Conservation (phyloP, 345 rosid genomes). For the Ceriops decandra region DNA sequence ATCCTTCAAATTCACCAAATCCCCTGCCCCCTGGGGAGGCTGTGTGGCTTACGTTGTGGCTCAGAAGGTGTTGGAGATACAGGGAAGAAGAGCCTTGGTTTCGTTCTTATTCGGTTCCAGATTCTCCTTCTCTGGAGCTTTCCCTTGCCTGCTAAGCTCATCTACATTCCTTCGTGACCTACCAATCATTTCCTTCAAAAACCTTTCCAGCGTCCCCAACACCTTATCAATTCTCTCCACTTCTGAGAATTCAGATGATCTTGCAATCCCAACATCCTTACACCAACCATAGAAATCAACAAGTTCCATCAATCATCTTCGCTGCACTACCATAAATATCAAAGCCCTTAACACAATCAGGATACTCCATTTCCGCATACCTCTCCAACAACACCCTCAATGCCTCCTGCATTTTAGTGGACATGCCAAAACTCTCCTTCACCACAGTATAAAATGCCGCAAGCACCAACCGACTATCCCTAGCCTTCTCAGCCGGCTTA, state of each 20-base stretch:
- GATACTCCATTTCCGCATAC: constrained; percentile 26
- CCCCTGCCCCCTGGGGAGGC: constrained; percentile 13
- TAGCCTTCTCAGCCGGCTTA: constrained; percentile 22
- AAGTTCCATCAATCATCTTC: constrained; percentile 6
- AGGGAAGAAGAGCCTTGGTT: constrained; percentile 24
- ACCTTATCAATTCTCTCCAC: constrained; percentile 19
- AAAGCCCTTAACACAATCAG: constrained; percentile 21
- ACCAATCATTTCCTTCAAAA: constrained; percentile 19
- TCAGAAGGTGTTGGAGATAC: constrained; percentile 11
- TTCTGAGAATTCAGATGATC: constrained; percentile 26
- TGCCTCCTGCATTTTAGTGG: constrained; percentile 17
- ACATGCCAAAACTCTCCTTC: constrained; percentile 24
- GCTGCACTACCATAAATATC: constrained; percentile 25
- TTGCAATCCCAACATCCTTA: constrained; percentile 26
- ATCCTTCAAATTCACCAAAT: constrained; percentile 26
- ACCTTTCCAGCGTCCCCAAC: constrained; percentile 19
- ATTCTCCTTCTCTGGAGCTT: constrained; percentile 1
- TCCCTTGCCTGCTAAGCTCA: constrained; percentile 17
- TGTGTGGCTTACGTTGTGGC: constrained; percentile 15
- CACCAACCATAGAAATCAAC: constrained; percentile 24
- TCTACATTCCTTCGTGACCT: constrained; percentile 9
- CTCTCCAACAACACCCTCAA: constrained; percentile 20
- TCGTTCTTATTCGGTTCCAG: constrained; percentile 9
- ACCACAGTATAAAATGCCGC: constrained; percentile 13
- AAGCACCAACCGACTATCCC: constrained; percentile 19